A percentile compares a stretch with the other conserved stretches of the same genome.
Conservation (phyloP, 371 early-diverging fungal genomes). For the Mortierella sp. region DNA sequence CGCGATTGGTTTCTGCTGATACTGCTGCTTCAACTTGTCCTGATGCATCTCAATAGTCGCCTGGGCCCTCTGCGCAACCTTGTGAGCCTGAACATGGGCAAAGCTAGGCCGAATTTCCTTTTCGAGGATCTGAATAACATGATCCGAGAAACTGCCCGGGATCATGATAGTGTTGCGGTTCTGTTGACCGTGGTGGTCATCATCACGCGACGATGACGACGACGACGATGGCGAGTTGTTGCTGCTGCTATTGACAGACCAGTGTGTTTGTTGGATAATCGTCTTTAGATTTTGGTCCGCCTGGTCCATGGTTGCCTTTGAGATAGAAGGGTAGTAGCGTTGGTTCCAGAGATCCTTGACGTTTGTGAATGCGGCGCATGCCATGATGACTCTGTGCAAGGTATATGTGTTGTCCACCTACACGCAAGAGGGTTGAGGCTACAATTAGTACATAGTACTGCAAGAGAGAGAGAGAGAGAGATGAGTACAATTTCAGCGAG, state of each 20-base stretch:
- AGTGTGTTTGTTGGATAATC: constrained; percentile 32
- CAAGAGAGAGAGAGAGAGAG: no score
- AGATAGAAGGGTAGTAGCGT: constrained; percentile 13
- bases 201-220: neutral
- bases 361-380: constrained; percentile 51
- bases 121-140: constrained; percentile 47
- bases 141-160: constrained; percentile 44
- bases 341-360: constrained; percentile 41
- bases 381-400: constrained; percentile 38
- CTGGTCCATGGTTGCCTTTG: neutral
- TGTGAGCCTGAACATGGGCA: constrained; percentile 36
- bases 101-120: constrained; percentile 43
- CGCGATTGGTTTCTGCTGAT: neutral
- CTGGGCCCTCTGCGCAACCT: constrained; percentile 31
- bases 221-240: neutral
- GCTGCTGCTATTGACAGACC: constrained; percentile 14
- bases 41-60: constrained; percentile 33
- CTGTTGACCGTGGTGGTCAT: neutral
- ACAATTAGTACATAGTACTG: neutral
- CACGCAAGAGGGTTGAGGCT: neutral
- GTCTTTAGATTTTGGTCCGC: constrained; percentile 23
- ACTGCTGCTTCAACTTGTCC: constrained; percentile 12
- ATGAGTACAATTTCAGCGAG: neutral
- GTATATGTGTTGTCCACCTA: constrained; percentile 46
- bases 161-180: constrained; percentile 21